Conservation (phyloP, 2,329 filamentous ascomycete species). For the Fusarium lyarnte region DNA sequence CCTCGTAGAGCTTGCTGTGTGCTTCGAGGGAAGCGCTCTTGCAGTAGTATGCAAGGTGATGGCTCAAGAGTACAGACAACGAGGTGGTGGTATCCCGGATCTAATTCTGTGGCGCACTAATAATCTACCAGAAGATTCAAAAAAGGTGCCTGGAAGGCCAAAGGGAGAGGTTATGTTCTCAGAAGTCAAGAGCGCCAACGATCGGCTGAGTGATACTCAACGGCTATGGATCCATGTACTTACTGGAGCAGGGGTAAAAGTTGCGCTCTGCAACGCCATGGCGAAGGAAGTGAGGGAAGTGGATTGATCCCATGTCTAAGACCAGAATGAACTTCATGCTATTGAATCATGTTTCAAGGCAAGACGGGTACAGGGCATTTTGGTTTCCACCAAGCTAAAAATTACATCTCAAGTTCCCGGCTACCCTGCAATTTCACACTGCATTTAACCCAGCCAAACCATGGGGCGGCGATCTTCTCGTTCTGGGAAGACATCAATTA, state of each 20-base stretch:
- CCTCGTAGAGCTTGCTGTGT: constrained; percentile 78
- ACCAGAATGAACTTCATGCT: constrained; percentile 12
- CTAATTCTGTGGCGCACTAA: constrained; percentile 81
- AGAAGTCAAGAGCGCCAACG: constrained; percentile 86
- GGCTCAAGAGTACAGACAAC: constrained; percentile 90
- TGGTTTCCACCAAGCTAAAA: constrained; percentile 7
- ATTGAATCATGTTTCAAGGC: constrained; percentile 20
- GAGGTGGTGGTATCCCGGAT: constrained; percentile 91
- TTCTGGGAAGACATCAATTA: constrained; percentile 22
- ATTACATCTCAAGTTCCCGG: neutral
- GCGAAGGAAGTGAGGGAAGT: constrained; percentile 61
- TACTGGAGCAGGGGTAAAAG: constrained; percentile 81
- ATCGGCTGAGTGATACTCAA: constrained; percentile 95
- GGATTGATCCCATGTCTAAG: constrained; percentile 43
- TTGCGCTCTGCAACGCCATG: constrained; percentile 79
- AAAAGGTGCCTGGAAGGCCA: constrained; percentile 46
- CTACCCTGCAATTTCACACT: constrained; percentile 18
- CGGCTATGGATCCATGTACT: constrained; percentile 96
- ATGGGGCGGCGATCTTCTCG: constrained; percentile 1
- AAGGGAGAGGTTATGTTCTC: constrained; percentile 76
- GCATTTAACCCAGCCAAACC: neutral
- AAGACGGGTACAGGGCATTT: constrained; percentile 9
- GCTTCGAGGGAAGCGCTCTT: constrained; percentile 83
- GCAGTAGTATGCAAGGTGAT: constrained; percentile 90
- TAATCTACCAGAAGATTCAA: constrained; percentile 44